These are phyloP conservation scores for Phytomonas francai DNA, from an alignment of 208 protist species.

Conservation along the genomic window DNA sequence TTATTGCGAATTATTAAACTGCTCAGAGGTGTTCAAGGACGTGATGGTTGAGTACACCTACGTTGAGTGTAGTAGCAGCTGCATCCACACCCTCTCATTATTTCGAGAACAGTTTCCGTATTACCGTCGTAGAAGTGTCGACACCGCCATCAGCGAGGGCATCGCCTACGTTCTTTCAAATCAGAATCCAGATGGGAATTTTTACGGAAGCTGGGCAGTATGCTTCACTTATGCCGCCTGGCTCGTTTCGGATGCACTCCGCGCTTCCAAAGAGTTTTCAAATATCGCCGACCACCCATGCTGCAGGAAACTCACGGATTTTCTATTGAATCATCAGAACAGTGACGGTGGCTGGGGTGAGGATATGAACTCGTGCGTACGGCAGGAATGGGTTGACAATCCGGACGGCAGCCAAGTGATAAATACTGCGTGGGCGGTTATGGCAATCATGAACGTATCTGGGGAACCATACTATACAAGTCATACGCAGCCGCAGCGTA, in stretches of 20 bases:
- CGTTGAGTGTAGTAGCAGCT: constrained; percentile 94
- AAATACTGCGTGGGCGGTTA: constrained; percentile 95
- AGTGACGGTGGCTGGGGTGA: constrained; percentile 95
- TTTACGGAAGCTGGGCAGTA: constrained; percentile 95
- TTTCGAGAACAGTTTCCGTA: constrained; percentile 88
- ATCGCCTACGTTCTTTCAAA: constrained; percentile 82
- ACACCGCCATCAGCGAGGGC: constrained; percentile 78
- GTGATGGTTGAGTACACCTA: constrained; percentile 98
- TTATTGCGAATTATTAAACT: constrained; percentile 93
- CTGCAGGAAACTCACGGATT: constrained; percentile 80
- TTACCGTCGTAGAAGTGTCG: constrained; percentile 88
- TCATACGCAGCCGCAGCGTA: constrained; percentile 14
- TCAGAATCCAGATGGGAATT: constrained; percentile 82
- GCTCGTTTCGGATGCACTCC: constrained; percentile 92
- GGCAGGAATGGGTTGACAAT: constrained; percentile 81
- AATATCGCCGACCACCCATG: constrained; percentile 64
- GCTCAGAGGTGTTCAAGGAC: constrained; percentile 94
- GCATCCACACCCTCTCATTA: constrained; percentile 87
- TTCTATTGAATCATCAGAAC: constrained; percentile 91
- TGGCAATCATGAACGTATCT: constrained; percentile 87
- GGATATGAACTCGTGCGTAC: constrained; percentile 86
- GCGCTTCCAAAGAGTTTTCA: constrained; percentile 48
- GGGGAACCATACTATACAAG: constrained; percentile 20
- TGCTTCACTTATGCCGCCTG: constrained; percentile 98
- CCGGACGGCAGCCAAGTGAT: constrained; percentile 90